Base-by-base conservation (phyloP, 1,284 basidiomycete species). In the Ceratobasidium sp. region DNA sequence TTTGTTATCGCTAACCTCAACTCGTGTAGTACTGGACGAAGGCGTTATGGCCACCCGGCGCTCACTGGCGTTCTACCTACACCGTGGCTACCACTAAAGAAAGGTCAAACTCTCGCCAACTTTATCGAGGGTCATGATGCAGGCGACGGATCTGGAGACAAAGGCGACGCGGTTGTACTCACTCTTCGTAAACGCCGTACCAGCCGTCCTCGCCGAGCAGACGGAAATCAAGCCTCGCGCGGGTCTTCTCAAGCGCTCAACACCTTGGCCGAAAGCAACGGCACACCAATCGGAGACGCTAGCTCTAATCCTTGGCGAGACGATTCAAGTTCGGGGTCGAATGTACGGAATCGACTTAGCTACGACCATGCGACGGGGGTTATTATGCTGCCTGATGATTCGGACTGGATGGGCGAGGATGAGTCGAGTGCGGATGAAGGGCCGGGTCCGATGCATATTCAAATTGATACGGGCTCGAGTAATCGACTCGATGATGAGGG, bases 31-130 rank as follows among this genome's bases (percentile, higher is more conserved):
- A 96, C 94, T 13, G 94, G 94, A 2, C 94, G 94, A 83, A 86
- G 93, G 68, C 90, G 96, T 71, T 98, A 97, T 81, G 96, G 94
- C 0, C 96, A 98, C 81, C 96, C 96, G 0, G 96, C 96, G 0
- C 87, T 98, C 23, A 94, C 92, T 15, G 96, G 96, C 0, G 90
- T 93, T 2, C 89, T 98, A 0, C 96, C 96, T 0, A 91, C 93
- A 79, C 96, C 96, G 0, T 98, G 96, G 96, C 88, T 98, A 0
- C 96, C 96, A 0, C 85, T 94, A 67, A 94, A 93, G 86, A 94
- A 92, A 82, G 91, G 92, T 1, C 90, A 94, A 84, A 89, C 89
- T 1, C 88, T 95, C 5, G 89, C 91, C 23, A 81, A 81, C 77
- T 79, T 79, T 69, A 77, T 79, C 54, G 84, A 84, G 79, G 85